Conservation (phyloP, 306 rosid genomes). For the cucumber (Cucumis sativus) region DNA sequence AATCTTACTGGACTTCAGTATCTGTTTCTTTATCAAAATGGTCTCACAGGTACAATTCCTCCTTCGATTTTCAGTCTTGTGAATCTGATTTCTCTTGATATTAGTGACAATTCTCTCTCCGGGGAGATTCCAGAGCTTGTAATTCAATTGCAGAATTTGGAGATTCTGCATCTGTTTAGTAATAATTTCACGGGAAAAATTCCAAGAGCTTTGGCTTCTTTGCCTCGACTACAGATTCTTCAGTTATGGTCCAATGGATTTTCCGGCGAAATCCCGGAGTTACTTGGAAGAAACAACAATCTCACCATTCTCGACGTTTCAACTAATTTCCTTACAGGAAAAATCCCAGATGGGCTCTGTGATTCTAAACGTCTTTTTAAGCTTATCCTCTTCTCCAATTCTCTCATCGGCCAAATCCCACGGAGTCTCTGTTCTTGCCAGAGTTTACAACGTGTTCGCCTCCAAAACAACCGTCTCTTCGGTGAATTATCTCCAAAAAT, state of each 20-base stretch:
- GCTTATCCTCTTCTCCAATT: slow-evolving; percentile 78
- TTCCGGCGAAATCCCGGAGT: slow-evolving; percentile 53
- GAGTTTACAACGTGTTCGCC: slow-evolving; percentile 59
- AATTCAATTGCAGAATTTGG: slow-evolving; percentile 36
- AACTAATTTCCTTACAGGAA: slow-evolving; percentile 54
- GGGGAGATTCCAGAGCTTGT: slow-evolving; percentile 65
- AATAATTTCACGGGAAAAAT: slow-evolving; percentile 54
- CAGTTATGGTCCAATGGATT: slow-evolving; percentile 87
- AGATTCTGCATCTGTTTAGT: slow-evolving; percentile 77
- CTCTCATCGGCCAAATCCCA: slow-evolving; percentile 48
- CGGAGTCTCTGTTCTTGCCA: slow-evolving; percentile 35
- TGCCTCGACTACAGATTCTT: slow-evolving; percentile 73
- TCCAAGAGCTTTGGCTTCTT: slow-evolving; percentile 41
- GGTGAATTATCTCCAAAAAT: slow-evolving; percentile 32
- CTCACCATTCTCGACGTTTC: slow-evolving; percentile 80
- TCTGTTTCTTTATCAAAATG: slow-evolving; percentile 77
- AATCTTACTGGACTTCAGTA: slow-evolving; percentile 47
- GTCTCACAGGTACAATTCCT: slow-evolving; percentile 54
- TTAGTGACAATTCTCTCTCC: slow-evolving; percentile 64
- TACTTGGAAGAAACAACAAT: slow-evolving; percentile 57
- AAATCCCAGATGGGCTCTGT: slow-evolving; percentile 53
- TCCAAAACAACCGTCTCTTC: slow-evolving; percentile 62
- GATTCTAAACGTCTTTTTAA: slow-evolving; percentile 49
- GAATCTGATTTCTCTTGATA: slow-evolving; percentile 63
- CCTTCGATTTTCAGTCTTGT: slow-evolving; percentile 34